Evolutionary conservation across 2,329 filamentous ascomycete genomes (phyloP), one percentile per base, ranked within the genome.

Genomic region (Colletotrichum aenigma): DNA sequence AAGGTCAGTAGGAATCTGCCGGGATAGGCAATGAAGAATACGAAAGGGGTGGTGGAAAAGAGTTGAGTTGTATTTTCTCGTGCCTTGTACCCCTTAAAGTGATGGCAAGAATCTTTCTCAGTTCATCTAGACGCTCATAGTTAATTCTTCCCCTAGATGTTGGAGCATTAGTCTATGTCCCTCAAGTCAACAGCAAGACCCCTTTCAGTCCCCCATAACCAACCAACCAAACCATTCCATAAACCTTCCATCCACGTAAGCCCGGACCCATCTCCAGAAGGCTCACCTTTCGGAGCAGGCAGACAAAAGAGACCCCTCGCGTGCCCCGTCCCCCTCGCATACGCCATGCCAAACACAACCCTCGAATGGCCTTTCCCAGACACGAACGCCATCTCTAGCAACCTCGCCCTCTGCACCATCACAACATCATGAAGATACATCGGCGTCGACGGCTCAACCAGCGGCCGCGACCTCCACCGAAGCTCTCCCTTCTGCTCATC

Each of bases 301-400:
- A 64, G 6, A 24, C 48, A 32, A 21, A 38, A 73, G 2, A 56
- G 24, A 2, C 73, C 73, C 8, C 16, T 72, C 3, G 38, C 43
- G 32, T 30, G 32, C 3, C 32, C 73, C 16, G 70, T 75, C 0
- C 69, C 69, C 21, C 73, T 72, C 4, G 43, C 38, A 28, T 75
- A 73, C n/a, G 69, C 43, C 55, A 34, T 68, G 6, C 26, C 9
- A 12, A 55, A 73, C 4, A 75, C 73, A 6, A 13, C 70, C 16
- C 69, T 52, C 15, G 62, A 28, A 32, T 68, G 69, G 2, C 69
- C 62, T 32, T 7, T 64, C 2, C 9, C 62, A 2, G 70, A 67
- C 7, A 67, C 18, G 6, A 55, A 36, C 6, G 36, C 8, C 32
- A 32, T 6, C 24, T 21, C 24, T 15, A 16, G 26, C 6, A 13